phyloP scores from a whole-genome alignment of 2,329 filamentous ascomycete genomes.

The Kalmusia sp. region DNA sequence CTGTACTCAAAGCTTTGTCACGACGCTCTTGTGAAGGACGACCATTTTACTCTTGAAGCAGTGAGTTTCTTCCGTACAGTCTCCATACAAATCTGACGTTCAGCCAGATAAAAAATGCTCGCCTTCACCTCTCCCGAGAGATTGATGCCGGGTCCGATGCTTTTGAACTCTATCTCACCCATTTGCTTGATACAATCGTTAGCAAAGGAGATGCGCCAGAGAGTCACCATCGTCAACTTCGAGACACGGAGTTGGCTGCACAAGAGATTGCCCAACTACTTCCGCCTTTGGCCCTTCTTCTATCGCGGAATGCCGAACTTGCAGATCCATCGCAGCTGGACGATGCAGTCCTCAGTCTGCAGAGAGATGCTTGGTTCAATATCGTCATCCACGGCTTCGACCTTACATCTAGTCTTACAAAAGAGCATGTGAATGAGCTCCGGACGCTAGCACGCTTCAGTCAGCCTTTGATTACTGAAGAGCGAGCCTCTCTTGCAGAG shows the following conservation, averaged over 20 bases:
- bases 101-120: constrained; percentile 74
- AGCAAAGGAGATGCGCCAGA: constrained; percentile 88
- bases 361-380: constrained; percentile 98
- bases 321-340: constrained; percentile 67
- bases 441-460: constrained; percentile 86
- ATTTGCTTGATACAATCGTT: constrained; percentile 85
- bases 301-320: constrained; percentile 61
- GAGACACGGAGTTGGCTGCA: constrained; percentile 82
- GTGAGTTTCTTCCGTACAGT: constrained; percentile 56
- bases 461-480: constrained; percentile 84
- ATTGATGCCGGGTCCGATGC: constrained; percentile 73
- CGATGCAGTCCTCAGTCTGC: constrained; percentile 66
- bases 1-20: constrained; percentile 79
- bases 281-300: constrained; percentile 84
- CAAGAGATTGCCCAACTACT: constrained; percentile 88
- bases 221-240: constrained; percentile 71
- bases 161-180: constrained; percentile 82
- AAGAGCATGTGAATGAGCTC: constrained; percentile 77
- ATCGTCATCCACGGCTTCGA: constrained; percentile 93
- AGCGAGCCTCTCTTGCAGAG: constrained; percentile 87
- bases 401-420: constrained; percentile 74
- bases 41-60: constrained; percentile 72
- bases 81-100: not conserved
- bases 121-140: constrained; percentile 77
- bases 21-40: constrained; percentile 74